Base-by-base conservation (phyloP, 169 alveolate genomes). In the Plasmodium yoelii region DNA sequence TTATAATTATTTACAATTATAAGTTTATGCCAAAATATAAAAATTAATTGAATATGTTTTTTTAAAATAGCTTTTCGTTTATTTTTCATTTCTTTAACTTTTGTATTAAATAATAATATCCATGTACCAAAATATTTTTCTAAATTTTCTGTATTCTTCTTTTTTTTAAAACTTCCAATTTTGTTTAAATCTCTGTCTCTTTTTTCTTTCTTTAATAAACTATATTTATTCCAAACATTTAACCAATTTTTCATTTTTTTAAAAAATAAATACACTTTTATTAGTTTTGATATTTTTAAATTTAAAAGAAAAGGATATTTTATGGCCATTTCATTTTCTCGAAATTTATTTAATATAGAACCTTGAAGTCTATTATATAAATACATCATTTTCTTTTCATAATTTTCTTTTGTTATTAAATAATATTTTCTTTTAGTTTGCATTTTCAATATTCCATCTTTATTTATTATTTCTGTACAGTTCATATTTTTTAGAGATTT, bases 81-180 rank as follows among this genome's bases (percentile, higher is more conserved):
- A 0, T 10, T 75, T 22, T 75, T 75, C 47, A 75, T 49, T 63
- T 75, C 88, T 75, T 60, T 75, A 9, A 75, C 75, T 6, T 46
- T 75, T 22, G 19, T 18, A 44, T 75, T 75, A 68, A 63, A 75
- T 1, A 53, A 22, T 61, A 75, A 19, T 5, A 75, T 42, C 88
- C 88, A 75, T 75, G 49, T 63, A 10, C 88, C 88, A 49, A 75
- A 75, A 22, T 24, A 75, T 19, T 63, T 75, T 24, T 75, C 88
- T 12, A 75, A 12, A 0, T 24, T 28, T 47, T 63, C 88, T n/a
- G 10, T 19, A 22, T 28, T 44, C 9, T 12, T 75, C n/a, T 47
- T 75, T 13, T 42, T 39, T 56, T 63, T 55, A 10, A 75, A 4
- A 6, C 12, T 75, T 22, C 15, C 42, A 24, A 75, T 68, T 63